Conservation (phyloP, 495 filamentous ascomycete genomes). For the Neurospora sp. region DNA sequence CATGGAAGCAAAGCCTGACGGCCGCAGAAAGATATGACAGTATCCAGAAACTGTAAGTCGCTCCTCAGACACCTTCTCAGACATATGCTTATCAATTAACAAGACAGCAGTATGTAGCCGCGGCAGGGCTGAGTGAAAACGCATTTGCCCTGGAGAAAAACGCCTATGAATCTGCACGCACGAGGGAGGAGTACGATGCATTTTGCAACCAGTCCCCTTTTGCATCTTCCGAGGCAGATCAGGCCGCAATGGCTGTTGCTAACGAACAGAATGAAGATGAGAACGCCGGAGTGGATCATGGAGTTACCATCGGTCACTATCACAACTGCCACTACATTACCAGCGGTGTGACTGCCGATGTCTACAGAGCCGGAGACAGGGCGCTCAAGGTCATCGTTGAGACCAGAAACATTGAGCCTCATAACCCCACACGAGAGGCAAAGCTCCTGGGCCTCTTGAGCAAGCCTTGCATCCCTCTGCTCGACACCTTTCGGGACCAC, state of each 20-base stretch:
- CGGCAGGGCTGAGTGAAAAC: slow-evolving; percentile 9
- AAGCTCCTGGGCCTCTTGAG: slow-evolving; percentile 52
- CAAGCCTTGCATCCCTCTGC: slow-evolving; percentile 48
- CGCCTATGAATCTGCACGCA: slow-evolving; percentile 32
- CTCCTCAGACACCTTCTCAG: background rate
- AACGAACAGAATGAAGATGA: background rate
- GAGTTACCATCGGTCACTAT: slow-evolving; percentile 63
- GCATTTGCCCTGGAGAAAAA: slow-evolving; percentile 33
- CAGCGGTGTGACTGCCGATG: slow-evolving; percentile 70
- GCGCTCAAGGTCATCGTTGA: slow-evolving; percentile 87
- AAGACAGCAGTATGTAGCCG: slow-evolving; percentile 1
- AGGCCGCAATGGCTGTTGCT: background rate
- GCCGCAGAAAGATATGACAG: slow-evolving; percentile 42
- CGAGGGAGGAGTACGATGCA: slow-evolving; percentile 37
- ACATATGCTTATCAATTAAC: background rate
- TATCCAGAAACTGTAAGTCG: slow-evolving; percentile 39
- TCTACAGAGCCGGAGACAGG: slow-evolving; percentile 52
- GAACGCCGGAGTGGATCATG: slow-evolving; percentile 22
- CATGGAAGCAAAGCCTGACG: slow-evolving; percentile 17
- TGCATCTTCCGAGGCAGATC: background rate
- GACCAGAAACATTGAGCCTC: slow-evolving; percentile 60
- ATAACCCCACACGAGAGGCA: slow-evolving; percentile 68
- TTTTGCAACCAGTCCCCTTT: slow-evolving; percentile 8
- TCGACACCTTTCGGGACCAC: slow-evolving; percentile 60
- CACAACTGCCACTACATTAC: slow-evolving; percentile 56